These are phyloP conservation scores for Xylaria telfairii DNA, from an alignment of 495 filamentous ascomycete species.

Conservation along the genomic window DNA sequence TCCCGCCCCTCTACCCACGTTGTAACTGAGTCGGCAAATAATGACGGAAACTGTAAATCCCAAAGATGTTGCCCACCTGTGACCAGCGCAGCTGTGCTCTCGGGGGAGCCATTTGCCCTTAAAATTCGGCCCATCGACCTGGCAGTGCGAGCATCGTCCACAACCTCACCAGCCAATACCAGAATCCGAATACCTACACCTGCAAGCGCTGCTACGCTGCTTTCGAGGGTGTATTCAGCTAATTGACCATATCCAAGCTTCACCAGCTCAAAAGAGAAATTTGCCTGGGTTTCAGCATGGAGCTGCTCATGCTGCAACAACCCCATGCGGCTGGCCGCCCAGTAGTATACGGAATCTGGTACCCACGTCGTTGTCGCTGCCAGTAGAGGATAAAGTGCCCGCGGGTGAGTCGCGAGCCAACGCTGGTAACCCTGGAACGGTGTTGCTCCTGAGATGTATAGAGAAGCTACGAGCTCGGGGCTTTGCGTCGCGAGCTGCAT, in stretches of 20 bases:
- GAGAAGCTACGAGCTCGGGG: conserved; percentile 35
- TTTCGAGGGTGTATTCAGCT: conserved; percentile 18
- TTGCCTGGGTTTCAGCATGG: conserved; percentile 10
- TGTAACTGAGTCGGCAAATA: conserved; percentile 41
- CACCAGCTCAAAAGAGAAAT: background rate
- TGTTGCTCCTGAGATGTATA: conserved; percentile 37
- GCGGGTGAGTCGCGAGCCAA: conserved; percentile 28
- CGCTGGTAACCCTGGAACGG: conserved; percentile 33
- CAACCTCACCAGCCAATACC: conserved; percentile 38
- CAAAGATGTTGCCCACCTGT: conserved; percentile 43
- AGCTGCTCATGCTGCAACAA: conserved; percentile 35
- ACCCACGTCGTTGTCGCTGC: conserved; percentile 30
- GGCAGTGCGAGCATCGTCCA: conserved; percentile 34
- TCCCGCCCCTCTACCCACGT: conserved; percentile 40
- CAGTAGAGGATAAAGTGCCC: conserved; percentile 26
- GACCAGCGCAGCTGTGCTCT: conserved; percentile 37
- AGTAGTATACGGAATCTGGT: conserved; percentile 25
- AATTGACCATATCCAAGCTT: background rate
- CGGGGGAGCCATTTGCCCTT: conserved; percentile 23
- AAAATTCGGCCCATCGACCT: conserved; percentile 27
- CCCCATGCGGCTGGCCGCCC: conserved; percentile 29
- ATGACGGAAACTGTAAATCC: conserved; percentile 42
- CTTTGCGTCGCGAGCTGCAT: conserved; percentile 36
- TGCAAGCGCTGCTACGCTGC: conserved; percentile 25
- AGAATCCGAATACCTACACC: conserved; percentile 38